These are phyloP conservation scores for Bassia scoparia DNA, from an alignment of 148 eudicot genomes.

Conservation along the genomic window DNA sequence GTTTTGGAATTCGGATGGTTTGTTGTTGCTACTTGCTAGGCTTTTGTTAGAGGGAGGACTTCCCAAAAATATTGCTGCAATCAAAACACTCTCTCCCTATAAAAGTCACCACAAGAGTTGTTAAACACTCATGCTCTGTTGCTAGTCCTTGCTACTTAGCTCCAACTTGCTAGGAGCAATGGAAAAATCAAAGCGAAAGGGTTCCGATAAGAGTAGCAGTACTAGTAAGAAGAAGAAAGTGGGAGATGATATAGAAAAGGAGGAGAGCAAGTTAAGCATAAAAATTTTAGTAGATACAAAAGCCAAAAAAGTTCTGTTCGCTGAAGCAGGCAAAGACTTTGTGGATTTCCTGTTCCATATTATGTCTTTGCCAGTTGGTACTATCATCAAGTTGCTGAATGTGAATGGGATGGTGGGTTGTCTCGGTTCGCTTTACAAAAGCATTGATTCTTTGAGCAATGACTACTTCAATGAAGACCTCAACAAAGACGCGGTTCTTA, in stretches of 20 bases:
- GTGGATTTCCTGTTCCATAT: constrained; percentile 36
- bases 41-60: too few relatives aligned
- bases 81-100: too few relatives aligned
- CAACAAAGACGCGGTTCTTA: constrained; percentile 10
- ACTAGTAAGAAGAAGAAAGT: neutral
- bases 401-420: constrained; percentile 18
- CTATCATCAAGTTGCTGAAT: constrained; percentile 21
- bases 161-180: too few relatives aligned
- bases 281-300: constrained; percentile 30
- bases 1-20: too few relatives aligned
- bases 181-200: too few relatives aligned
- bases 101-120: too few relatives aligned
- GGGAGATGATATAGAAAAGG: neutral
- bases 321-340: constrained; percentile 34
- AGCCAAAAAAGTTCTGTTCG: constrained; percentile 26
- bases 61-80: too few relatives aligned
- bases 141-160: too few relatives aligned
- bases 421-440: constrained; percentile 16
- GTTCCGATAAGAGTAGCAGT: too few relatives aligned
- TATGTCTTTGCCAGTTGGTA: constrained; percentile 27
- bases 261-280: neutral
- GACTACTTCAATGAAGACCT: constrained; percentile 6
- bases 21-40: too few relatives aligned
- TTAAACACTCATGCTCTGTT: too few relatives aligned
- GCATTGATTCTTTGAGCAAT: constrained; percentile 9